Base-by-base conservation (phyloP, 768 basidiomycete genomes). In the Amanita muscaria region DNA sequence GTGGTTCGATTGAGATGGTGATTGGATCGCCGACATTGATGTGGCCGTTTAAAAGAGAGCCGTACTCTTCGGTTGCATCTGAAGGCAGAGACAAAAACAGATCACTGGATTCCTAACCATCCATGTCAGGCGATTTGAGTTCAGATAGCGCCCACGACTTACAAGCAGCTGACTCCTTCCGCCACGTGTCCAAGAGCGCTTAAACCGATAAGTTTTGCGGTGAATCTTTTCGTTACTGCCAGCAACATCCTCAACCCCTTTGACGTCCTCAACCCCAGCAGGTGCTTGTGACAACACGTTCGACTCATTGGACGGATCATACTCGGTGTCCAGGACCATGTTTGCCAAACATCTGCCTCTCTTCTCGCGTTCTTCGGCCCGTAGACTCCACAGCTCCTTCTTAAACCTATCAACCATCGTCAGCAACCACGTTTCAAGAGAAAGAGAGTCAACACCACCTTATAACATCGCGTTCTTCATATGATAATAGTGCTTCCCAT, bases 331-430 rank as follows among this genome's bases (percentile, higher is more conserved):
- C 29, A 96, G 60, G 25, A 78, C 58, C 94, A 98, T 93, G 36
- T 74, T 67, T 30, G 74, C 69, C 52, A 97, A 88, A 56, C 92
- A 96, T 50, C 92, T 70, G 2, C 96, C 96, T 32, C 74, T 76
- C 44, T 65, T 72, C 60, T 91, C 88, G 44, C 96, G 73, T 54
- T 92, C 82, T 14, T 61, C 65, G 0, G 90, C 89, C 5, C 75
- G 74, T 73, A 94, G 77, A 0, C 88, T 92, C 96, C 96, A 99
- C 7, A 98, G 68, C 54, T 99, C 93, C 51, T 86, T 88, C 58
- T 80, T 79, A 66, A 89, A 92, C 15, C 87, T 74, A 31, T 7
- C 7, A 25, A 21, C 21, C 16, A n/a, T 7, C 16, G 15, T 30
- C 16, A 15, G 41, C 19, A 18, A 18, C 10, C 22, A 34, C 14